A percentile compares a stretch with the other conserved stretches of the same genome.
Evolutionary conservation across 257 asterid species (phyloP).

Genomic region (Ehretia macrophylla): DNA sequence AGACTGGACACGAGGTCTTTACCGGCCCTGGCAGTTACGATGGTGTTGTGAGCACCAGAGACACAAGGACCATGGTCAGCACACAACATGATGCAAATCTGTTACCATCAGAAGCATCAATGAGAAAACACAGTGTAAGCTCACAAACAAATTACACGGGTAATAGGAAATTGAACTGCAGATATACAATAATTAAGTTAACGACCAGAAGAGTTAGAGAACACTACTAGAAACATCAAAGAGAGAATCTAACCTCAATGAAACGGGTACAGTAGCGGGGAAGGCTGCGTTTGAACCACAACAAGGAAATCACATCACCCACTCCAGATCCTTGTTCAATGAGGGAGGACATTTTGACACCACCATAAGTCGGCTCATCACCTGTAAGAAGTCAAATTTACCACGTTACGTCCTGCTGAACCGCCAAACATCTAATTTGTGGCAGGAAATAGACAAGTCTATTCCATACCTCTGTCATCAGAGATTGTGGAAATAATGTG

Average conservation of each 20-base stretch:
- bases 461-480: conserved; percentile 79
- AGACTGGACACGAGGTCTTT: conserved; percentile 97
- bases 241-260: conserved; percentile 62
- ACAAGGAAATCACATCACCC: conserved; percentile 90
- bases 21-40: conserved; percentile 98
- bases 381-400: conserved; percentile 47
- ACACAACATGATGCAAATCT: conserved; percentile 97
- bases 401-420: conserved; percentile 3
- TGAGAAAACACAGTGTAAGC: neutral
- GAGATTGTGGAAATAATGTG: conserved; percentile 97
- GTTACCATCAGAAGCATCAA: conserved; percentile 14
- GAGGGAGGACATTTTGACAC: conserved; percentile 96
- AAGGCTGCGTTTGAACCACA: conserved; percentile 99
- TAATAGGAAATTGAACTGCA: neutral
- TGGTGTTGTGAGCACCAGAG: conserved; percentile 98
- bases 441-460: conserved; percentile 5
- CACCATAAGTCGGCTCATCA: conserved; percentile 96
- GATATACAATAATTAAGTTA: neutral
- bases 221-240: conserved; percentile 6
- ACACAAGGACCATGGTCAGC: conserved; percentile 99
- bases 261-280: conserved; percentile 95
- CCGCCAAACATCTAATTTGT: neutral
- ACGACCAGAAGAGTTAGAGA: conserved; percentile 7
- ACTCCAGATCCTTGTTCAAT: conserved; percentile 97
- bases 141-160: conserved; percentile 4